Evolutionary conservation across 805 yeast species (phyloP), one percentile per base, ranked within the genome.

Genomic region (Scheffersomyces stipitis): DNA sequence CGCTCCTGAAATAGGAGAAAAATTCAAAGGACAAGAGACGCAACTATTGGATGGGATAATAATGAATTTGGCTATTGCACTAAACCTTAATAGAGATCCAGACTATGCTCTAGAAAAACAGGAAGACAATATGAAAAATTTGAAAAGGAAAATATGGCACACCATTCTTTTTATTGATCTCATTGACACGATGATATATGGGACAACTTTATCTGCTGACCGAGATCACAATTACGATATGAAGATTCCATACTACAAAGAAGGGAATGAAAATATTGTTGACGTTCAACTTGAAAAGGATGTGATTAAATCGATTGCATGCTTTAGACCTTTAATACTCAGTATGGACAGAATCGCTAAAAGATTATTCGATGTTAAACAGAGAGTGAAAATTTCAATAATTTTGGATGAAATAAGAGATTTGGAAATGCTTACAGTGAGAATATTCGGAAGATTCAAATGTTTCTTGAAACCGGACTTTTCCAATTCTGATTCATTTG

Each of bases 81-180:
- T 66, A 12, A 71, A 71, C 2, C 46, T 65, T 14, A 62, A 68
- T 45, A 47, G 74, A 17, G 73, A 67, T 13, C 71, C 72, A 0
- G 62, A 60, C 15, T 52, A 61, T 4, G 54, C 60, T 29, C 31
- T 44, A 0, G 53, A 49, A 18, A 32, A 49, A 5, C 34, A 43
- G 1, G 41, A 41, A 14, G 44, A 33, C 9, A 41, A 36, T 9
- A 32, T 41, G 13, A 46, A 49, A 18, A 47, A 64, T 3, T 49
- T 79, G 4, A 69, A 76, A 71, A 66, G 86, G 48, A 80, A 76
- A 45, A 65, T 79, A 3, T 81, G 86, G 86, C 71, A 69, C 52
- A 59, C 63, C 17, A 53, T 81, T 26, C 60, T 76, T 3, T 48
- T 69, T 1, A 42, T 64, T 32, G 86, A 80, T 49, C 43, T 64